Evolutionary conservation across 179 eudicot species (phyloP), one percentile per base, ranked within the genome.

Genomic region (Beta lomatogona): DNA sequence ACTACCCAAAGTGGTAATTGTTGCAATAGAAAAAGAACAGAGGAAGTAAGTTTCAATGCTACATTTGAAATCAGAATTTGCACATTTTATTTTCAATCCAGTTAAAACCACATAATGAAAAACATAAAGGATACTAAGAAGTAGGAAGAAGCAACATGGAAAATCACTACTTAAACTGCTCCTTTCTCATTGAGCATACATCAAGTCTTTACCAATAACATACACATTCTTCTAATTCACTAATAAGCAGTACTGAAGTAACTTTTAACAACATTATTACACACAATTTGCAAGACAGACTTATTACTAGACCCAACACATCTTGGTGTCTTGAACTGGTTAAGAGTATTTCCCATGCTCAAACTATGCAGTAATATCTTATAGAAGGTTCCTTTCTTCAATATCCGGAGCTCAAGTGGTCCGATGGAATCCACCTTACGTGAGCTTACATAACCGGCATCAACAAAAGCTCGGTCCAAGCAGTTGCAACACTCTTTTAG

Each of bases 261-360:
- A 83, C 88, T 90, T 83, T 81, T 80, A 4, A 76, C 91, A 59
- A 86, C 94, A 85, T 90, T 90, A 77, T 50, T 80, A 50, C 75
- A 78, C 73, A 94, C 81, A 46, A 96, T 87, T 79, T 89, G 92
- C 87, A 94, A 71, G 64, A 96, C 77, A 0, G 22, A 45, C 64
- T 69, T 74, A 59, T 96, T 96, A 6, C 57, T 82, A 0, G 88
- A 73, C 31, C 91, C 90, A 11, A 95, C 89, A 73, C 91, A 96
- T 19, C 99, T 67, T 14, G 99, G 99, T 0, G 96, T 93, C 86
- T 96, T 96, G 85, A 91, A 94, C 88, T 96, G 99, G 87, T 91
- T 96, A 50, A 89, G 88, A 3, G 93, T 92, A 4, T 84, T 85
- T 8, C 99, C 99, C 80, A 90, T 73, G 61, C 84, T 89, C 46